phyloP scores from a whole-genome alignment of 1,284 basidiomycete genomes.

The Coriolopsis trogii region DNA sequence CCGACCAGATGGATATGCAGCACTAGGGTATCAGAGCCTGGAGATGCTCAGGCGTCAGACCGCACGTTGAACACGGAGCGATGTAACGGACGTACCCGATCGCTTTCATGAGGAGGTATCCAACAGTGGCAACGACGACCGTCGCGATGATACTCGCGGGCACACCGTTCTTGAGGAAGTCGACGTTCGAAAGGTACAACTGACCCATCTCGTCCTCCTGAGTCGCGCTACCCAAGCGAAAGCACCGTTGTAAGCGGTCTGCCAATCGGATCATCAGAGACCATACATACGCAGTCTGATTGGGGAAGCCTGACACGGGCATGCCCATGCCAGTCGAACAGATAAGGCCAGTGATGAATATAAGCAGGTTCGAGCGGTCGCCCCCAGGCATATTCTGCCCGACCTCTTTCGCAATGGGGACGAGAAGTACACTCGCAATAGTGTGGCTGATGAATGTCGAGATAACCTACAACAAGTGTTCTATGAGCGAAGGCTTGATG shows the following conservation, averaged over 20 bases:
- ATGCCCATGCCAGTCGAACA: constrained; percentile 98
- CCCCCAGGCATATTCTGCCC: constrained; percentile 71
- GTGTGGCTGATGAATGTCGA: constrained; percentile 96
- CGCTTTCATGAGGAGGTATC: constrained; percentile 74
- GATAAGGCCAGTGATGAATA: constrained; percentile 91
- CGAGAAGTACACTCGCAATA: constrained; percentile 93
- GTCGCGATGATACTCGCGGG: constrained; percentile 89
- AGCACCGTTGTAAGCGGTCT: background rate
- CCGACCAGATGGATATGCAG: too few species aligned
- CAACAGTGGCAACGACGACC: constrained; percentile 80
- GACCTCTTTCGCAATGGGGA: constrained; percentile 94
- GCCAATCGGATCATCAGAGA: constrained; percentile 14
- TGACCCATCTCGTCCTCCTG: constrained; percentile 96
- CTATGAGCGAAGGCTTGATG: background rate
- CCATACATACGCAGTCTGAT: constrained; percentile 85
- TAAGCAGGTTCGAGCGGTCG: constrained; percentile 76
- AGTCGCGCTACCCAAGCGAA: constrained; percentile 62
- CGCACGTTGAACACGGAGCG: background rate
- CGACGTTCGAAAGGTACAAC: constrained; percentile 81
- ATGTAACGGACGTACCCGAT: constrained; percentile 53
- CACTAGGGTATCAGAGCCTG: background rate
- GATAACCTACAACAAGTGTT: constrained; percentile 52
- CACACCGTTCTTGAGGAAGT: constrained; percentile 94
- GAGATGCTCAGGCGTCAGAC: background rate
- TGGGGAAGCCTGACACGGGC: constrained; percentile 97